Conservation (phyloP, 2,329 filamentous ascomycete genomes). For the Alternaria brassicae region DNA sequence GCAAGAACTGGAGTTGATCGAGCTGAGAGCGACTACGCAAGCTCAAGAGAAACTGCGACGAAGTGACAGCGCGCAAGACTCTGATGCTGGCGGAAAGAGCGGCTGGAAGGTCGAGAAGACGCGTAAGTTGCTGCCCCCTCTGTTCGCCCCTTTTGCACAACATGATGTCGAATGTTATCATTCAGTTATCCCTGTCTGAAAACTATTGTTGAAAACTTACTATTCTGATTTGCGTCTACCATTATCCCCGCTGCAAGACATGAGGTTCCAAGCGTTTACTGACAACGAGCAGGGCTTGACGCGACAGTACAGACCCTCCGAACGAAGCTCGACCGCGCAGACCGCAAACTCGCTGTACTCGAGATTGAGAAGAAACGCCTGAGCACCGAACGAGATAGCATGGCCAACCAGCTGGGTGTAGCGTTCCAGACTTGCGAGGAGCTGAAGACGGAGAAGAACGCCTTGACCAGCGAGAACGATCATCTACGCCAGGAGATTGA, state of each 20-base stretch:
- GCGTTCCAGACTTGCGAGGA: constrained; percentile 66
- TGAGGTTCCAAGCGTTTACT: constrained; percentile 1
- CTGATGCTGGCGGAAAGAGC: constrained; percentile 48
- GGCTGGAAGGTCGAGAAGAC: constrained; percentile 60
- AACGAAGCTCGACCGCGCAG: constrained; percentile 67
- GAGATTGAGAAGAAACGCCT: constrained; percentile 70
- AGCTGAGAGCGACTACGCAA: constrained; percentile 57
- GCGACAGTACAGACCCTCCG: constrained; percentile 67
- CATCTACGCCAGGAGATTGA: constrained; percentile 49
- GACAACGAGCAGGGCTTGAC: constrained; percentile 60
- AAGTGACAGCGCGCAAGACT: constrained; percentile 60
- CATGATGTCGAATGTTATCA: constrained; percentile 74
- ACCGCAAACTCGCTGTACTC: constrained; percentile 67
- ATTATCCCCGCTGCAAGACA: not conserved
- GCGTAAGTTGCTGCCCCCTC: constrained; percentile 55
- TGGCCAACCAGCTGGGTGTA: constrained; percentile 67
- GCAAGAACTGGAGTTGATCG: constrained; percentile 60
- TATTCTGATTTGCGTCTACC: constrained; percentile 75
- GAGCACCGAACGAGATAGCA: constrained; percentile 69
- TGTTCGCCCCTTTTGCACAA: constrained; percentile 36
- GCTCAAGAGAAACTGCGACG: constrained; percentile 51
- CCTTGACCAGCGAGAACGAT: constrained; percentile 46
- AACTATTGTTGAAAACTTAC: constrained; percentile 78
- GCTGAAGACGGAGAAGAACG: constrained; percentile 55
- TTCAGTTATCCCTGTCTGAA: constrained; percentile 84